Evolutionary conservation across 208 protist genomes (phyloP).

Genomic region (Trypanosomatidae sp.): DNA sequence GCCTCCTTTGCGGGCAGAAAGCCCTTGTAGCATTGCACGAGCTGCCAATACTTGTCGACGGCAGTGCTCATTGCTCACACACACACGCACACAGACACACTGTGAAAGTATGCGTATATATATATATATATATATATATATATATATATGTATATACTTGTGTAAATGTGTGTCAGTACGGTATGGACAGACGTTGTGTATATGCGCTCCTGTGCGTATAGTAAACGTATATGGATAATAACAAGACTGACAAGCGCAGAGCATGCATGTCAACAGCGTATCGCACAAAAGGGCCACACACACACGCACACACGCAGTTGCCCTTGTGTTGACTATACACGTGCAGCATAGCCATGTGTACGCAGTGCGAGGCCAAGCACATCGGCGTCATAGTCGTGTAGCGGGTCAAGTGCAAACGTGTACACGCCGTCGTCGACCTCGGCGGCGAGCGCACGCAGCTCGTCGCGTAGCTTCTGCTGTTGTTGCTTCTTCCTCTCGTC

Average conservation of each 20-base stretch:
- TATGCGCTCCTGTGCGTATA: too few relatives aligned
- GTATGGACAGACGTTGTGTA: too few relatives aligned
- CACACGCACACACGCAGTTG: too few relatives aligned
- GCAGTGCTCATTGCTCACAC: constrained; percentile 14
- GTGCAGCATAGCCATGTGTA: neutral
- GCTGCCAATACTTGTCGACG: constrained; percentile 21
- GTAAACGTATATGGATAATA: too few relatives aligned
- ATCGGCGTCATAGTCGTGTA: constrained; percentile 48
- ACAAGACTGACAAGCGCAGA: too few relatives aligned
- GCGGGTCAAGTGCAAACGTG: constrained; percentile 28
- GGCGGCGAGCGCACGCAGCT: constrained; percentile 7
- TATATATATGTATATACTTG: constrained; percentile 1
- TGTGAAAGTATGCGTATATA: too few relatives aligned
- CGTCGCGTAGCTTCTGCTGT: neutral
- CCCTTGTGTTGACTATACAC: too few relatives aligned
- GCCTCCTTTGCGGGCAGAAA: constrained; percentile 46
- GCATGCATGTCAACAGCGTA: too few relatives aligned
- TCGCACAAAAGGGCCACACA: too few relatives aligned
- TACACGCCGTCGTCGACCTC: constrained; percentile 26
- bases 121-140: neutral
- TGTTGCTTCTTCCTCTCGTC: too few relatives aligned
- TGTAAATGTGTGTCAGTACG: too few relatives aligned
- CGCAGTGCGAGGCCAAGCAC: constrained; percentile 15
- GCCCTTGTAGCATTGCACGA: constrained; percentile 53
- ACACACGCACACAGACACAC: too few relatives aligned